Evolutionary conservation across 2,329 filamentous ascomycete genomes (phyloP), one percentile per base, ranked within the genome.

Genomic region (Beauveria asiatica): DNA sequence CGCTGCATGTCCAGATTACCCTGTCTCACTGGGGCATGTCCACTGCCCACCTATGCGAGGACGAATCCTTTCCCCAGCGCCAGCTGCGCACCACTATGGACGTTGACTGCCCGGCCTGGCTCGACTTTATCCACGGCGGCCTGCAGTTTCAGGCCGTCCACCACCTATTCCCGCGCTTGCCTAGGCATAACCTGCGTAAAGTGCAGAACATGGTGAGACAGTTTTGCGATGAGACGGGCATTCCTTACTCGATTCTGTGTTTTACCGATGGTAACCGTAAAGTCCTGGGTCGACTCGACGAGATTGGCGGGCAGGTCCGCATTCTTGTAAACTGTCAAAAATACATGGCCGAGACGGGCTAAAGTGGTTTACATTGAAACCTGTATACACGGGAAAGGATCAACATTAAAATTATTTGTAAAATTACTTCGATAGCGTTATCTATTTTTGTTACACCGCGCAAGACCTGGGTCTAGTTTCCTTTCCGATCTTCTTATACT

Each of bases 1-100:
- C 85, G 0, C 78, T 89, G 23, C 87, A 90, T 68, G 78, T 89
- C 2, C 87, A 89, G 66, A 88, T 90, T 70, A 89, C 86, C 0
- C 80, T 89, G 9, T 86, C 82, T 1, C 87, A 90, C 72, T 89
- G 86, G 77, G 86, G 83, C 62, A 90, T 89, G 86, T 84, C 83
- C 25, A 87, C 84, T 2, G 74, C 82, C 0, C 83, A 88, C 63
- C 76, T 88, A 2, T 85, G 85, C 62, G 79, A 83, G 51, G 75
- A 77, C 59, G 86, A 89, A 68, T 86, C 83, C 0, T 89, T 89
- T 67, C 77, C 86, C 0, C 85, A 88, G 73, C 83, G 84, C 67
- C 86, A 87, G 78, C 74, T 89, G 42, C 80, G 86, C 49, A 89
- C 86, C 3, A 89, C 86, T 27, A 88, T 89, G 85, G 87, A 90